Evolutionary conservation across 177 flowering plant species (phyloP).

Genomic region (Vitis hybrid): DNA sequence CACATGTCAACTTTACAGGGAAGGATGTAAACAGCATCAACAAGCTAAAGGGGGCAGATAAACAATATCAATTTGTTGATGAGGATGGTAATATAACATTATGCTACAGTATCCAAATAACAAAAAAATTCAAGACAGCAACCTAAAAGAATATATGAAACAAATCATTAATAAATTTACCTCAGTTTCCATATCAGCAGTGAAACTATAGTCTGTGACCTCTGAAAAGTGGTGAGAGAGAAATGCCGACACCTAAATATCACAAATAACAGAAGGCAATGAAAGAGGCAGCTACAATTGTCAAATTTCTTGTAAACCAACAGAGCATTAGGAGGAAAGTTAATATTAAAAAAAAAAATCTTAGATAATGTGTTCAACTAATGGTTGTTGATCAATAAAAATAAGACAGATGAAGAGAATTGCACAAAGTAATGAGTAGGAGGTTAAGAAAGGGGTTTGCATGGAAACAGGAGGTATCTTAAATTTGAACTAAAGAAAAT

Average conservation of each 20-base stretch:
- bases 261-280: slow-evolving; percentile 4
- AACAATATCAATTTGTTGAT: neutral
- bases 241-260: slow-evolving; percentile 76
- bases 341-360: too few species aligned
- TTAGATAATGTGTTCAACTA: too few species aligned
- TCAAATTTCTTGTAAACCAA: too few species aligned
- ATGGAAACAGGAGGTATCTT: too few species aligned
- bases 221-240: slow-evolving; percentile 83
- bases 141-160: neutral
- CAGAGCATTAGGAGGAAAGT: too few species aligned
- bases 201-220: slow-evolving; percentile 84
- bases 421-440: too few species aligned
- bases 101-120: neutral
- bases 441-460: too few species aligned
- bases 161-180: slow-evolving; percentile 22
- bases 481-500: too few species aligned
- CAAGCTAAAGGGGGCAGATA: too few species aligned
- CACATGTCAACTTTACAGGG: neutral
- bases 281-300: neutral
- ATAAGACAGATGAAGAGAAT: too few species aligned
- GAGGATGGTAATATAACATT: neutral
- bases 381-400: too few species aligned
- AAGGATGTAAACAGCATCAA: neutral
- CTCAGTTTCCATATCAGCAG: slow-evolving; percentile 97
- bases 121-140: neutral